Evolutionary conservation across 495 filamentous ascomycete species (phyloP), one percentile per base, ranked within the genome.

Genomic region (Viridothelium virens): DNA sequence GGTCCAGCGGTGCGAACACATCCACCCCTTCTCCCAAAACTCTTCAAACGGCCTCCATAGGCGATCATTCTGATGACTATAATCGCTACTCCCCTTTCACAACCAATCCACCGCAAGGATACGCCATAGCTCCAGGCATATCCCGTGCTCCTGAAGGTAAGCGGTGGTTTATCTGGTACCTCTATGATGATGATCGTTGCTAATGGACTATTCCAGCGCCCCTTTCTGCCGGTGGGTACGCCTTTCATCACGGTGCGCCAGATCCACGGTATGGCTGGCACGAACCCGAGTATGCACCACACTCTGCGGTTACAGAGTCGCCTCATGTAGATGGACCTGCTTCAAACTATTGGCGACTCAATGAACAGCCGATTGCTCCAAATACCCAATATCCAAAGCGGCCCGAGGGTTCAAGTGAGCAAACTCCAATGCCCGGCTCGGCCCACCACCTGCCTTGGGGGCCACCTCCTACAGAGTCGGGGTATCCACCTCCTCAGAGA

Each of bases 1-100:
- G 56, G 11, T 66, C 68, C 33, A 59, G 53, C 31, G 53, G 53
- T 59, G 53, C 53, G 14, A 59, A 59, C 36, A 59, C 53, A 7
- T 59, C 53, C 3, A 59, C 53, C 31, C 53, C 53, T 10, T 59
- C 53, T 5, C 53, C 53, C 25, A 59, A 59, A 36, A 59, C 53
- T 59, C 53, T 59, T 34, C 53, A 33, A 9, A 59, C 18, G 10
- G 53, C 11, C 31, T 59, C 53, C 2, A 36, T 59, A 5, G 53
- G 53, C 14, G 53, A 59, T 14, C 53, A 14, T 10, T 2, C 25
- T 14, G 53, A 59, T 59, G 53, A 59, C 5, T 59, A 59, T 59
- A 53, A 25, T 18, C 53, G 53, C 31, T 59, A 59, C 18, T 59
- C 53, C 10, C 53, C 53, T 18, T 59, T 59, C 31, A 59, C 53